A percentile compares a stretch with the other conserved stretches of the same genome.
These are phyloP conservation scores for Rhizoctonia solani DNA, from an alignment of 1,284 basidiomycete species.

Conservation along the genomic window DNA sequence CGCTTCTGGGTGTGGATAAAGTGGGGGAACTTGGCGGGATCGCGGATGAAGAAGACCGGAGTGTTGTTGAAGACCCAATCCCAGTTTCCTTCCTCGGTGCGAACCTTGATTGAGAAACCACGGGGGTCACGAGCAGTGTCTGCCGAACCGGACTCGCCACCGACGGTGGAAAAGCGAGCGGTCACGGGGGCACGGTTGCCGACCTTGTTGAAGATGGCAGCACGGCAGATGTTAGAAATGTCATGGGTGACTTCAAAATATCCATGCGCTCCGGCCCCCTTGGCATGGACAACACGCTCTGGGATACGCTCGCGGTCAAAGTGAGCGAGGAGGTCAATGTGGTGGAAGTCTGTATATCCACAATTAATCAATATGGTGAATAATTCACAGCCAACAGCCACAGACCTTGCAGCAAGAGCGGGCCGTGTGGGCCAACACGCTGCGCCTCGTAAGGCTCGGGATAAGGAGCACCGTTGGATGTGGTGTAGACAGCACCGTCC, in stretches of 20 bases:
- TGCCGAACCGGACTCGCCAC: slow-evolving; percentile 83
- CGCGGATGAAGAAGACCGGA: slow-evolving; percentile 85
- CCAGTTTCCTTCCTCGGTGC: slow-evolving; percentile 86
- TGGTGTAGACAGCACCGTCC: slow-evolving; percentile 75
- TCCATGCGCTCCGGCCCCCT: slow-evolving; percentile 90
- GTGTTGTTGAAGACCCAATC: slow-evolving; percentile 83
- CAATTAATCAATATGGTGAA: neutral
- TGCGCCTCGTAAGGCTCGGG: slow-evolving; percentile 75
- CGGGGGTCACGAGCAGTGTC: slow-evolving; percentile 92
- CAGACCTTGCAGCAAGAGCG: slow-evolving; percentile 82
- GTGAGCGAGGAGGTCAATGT: slow-evolving; percentile 86
- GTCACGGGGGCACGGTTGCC: slow-evolving; percentile 75
- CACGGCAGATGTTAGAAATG: slow-evolving; percentile 77
- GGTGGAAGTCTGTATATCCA: slow-evolving; percentile 77
- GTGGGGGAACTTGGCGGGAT: slow-evolving; percentile 84
- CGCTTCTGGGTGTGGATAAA: slow-evolving; percentile 97
- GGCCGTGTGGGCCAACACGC: slow-evolving; percentile 74
- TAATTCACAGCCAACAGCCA: slow-evolving; percentile 36
- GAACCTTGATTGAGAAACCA: slow-evolving; percentile 89
- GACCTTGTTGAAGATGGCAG: slow-evolving; percentile 69
- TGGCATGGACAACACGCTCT: slow-evolving; percentile 89
- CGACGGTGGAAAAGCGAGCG: slow-evolving; percentile 85
- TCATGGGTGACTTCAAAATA: slow-evolving; percentile 86
- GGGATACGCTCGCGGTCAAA: slow-evolving; percentile 95
- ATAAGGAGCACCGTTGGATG: slow-evolving; percentile 78